Conservation (phyloP, 306 rosid genomes). For the Amphicarpaea edgeworthii region DNA sequence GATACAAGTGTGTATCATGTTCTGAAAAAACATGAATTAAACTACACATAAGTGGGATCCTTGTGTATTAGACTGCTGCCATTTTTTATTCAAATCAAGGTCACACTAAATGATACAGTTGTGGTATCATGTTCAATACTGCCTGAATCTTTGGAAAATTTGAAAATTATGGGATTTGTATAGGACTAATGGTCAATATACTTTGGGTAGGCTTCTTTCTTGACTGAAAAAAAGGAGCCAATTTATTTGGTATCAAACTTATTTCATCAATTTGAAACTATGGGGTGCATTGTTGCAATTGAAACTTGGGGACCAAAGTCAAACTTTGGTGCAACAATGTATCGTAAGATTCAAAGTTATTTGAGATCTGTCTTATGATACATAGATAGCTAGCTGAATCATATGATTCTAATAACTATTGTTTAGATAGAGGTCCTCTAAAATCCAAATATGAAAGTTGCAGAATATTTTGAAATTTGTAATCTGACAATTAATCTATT, state of each 20-base stretch:
- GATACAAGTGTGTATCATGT: no score
- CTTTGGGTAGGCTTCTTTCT: not conserved
- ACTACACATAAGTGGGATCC: not conserved
- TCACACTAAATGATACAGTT: not conserved
- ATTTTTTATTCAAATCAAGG: not conserved
- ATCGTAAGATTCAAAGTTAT: not conserved
- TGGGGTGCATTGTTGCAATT: no score
- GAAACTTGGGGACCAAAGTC: no score
- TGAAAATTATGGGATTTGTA: not conserved
- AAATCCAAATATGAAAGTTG: constrained; percentile 15
- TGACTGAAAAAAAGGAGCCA: no score
- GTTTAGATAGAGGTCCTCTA: constrained; percentile 12
- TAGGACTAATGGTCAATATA: not conserved
- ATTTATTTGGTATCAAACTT: no score
- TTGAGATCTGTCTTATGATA: not conserved
- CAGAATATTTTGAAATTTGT: constrained; percentile 18
- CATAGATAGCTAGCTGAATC: not conserved
- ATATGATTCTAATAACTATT: not conserved
- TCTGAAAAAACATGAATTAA: no score
- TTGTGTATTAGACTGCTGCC: not conserved
- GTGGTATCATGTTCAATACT: constrained; percentile 16
- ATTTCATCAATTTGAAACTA: no score
- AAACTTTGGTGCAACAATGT: no score
- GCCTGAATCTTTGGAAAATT: not conserved
- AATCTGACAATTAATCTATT: constrained; percentile 27